Base-by-base conservation (phyloP, 208 protist genomes). In the Trypanosoma caninum region DNA sequence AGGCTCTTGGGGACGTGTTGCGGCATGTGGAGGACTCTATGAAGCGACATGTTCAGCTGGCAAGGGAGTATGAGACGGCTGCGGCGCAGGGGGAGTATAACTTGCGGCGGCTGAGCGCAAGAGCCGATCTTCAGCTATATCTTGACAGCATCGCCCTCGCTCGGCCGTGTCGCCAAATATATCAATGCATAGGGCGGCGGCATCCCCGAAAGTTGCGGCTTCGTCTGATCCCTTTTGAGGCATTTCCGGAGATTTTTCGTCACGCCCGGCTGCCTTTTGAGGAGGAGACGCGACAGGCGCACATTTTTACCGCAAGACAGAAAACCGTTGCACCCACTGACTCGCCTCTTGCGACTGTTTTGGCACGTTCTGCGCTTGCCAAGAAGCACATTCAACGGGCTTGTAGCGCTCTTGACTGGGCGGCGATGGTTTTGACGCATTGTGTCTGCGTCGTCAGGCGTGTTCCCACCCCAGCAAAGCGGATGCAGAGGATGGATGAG, bases 1-100 rank as follows among this genome's bases (percentile, higher is more conserved):
- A 95, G 63, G 67, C 74, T 0, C 66, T 95, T 18, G 89, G 89
- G 25, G 83, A 92, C 53, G 72, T 95, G 3, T 64, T 95, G 31
- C 61, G 69, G 10, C 72, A 89, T 66, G 80, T 92, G 16, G 76
- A 78, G 22, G 42, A 70, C n/a, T 82, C 73, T 9, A 69, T 95
- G 35, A 70, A 78, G 45, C 69, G 76, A 25, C 82, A 89, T 62
- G 75, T 80, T 8, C 68, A 80, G 44, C 65, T 93, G 10, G 87
- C 82, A 8, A 74, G 65, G 35, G 80, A 86, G 54, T 64, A 50
- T 28, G 66, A 74, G 41, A 67, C 34, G 14, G 34, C 31, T 30
- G 48, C 51, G 16, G 28, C 60, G 34, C 35, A 52, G 14, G 46
- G 69, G n/a, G 51, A 68, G 31, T 57, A n/a, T 16, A 54, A n/a